Base-by-base conservation (phyloP, 805 yeast genomes). In the Sungouiozyma intestinalis region DNA sequence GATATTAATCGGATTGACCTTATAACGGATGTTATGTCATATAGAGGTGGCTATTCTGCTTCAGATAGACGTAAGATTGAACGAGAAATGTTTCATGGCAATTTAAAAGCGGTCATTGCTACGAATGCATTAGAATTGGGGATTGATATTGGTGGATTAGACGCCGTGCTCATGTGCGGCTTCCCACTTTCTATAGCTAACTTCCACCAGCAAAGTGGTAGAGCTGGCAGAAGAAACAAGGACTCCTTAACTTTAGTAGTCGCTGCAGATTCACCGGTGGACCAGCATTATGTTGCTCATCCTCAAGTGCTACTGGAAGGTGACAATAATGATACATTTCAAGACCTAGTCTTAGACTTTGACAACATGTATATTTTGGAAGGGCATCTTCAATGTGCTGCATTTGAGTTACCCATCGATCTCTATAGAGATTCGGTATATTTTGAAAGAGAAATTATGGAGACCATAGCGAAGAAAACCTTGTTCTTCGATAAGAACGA, bases 81-180 rank as follows among this genome's bases (percentile, higher is more conserved):
- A 59, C 69, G 72, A 38, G 85, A 84, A 51, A 85, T 92, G 96
- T 92, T 92, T 57, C 75, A 74, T 48, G 97, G 97, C 1, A 76
- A 79, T 42, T 62, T 92, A 20, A 69, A 80, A 45, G 97, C 95
- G 0, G 84, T 94, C 20, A 77, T 92, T 3, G 90, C 98, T 0
- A 92, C 99, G 0, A 87, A 88, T 62, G 98, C 99, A 0, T 65
- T 92, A 44, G 99, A 92, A 56, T 71, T 92, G 38, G 99, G 99
- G 45, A 85, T 92, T 40, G 98, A 92, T 67, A 82, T 92, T 47
- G 94, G 97, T 39, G 84, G 82, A 13, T 66, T 92, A 38, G 98
- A 92, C 61, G 87, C 94, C 0, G 97, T 88, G 0, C 64, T 92
- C 2, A 77, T 87, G 65, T 85, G 94, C 54, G 97, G 97, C 0